Evolutionary conservation across 371 early-diverging fungal species (phyloP).

Genomic region (Apophysomyces elegans): DNA sequence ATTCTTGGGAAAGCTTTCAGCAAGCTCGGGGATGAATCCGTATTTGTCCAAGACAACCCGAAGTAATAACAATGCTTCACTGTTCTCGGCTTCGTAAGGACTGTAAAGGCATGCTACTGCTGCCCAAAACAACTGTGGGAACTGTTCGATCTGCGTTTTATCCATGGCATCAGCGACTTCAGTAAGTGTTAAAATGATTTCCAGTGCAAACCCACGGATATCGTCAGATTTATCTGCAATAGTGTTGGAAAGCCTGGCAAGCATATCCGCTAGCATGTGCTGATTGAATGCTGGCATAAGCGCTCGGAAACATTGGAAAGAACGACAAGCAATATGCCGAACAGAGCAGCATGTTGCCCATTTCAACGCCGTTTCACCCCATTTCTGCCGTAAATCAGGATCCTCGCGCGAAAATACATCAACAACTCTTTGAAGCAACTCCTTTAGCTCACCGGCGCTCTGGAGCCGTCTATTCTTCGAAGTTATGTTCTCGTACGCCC

Average conservation of each 20-base stretch:
- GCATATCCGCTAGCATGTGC: conserved; percentile 82
- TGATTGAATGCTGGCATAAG: conserved; percentile 79
- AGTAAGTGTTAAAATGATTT: conserved; percentile 78
- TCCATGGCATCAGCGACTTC: conserved; percentile 68
- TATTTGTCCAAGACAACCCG: conserved; percentile 62
- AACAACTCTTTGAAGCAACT: conserved; percentile 41
- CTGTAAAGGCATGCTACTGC: conserved; percentile 77
- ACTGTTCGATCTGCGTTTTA: conserved; percentile 58
- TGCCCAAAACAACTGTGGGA: conserved; percentile 87
- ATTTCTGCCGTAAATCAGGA: conserved; percentile 75
- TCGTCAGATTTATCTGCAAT: conserved; percentile 83
- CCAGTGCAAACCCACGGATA: conserved; percentile 86
- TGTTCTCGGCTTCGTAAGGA: conserved; percentile 79
- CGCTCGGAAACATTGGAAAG: conserved; percentile 85
- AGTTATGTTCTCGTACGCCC: conserved; percentile 83
- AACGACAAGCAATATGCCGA: conserved; percentile 87
- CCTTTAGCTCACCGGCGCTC: conserved; percentile 51
- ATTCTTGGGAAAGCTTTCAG: conserved; percentile 66
- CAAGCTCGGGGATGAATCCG: conserved; percentile 30
- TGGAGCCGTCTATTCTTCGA: conserved; percentile 55
- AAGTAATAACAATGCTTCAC: conserved; percentile 70
- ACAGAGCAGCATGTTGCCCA: conserved; percentile 94
- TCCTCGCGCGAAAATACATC: conserved; percentile 66
- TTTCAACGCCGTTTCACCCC: conserved; percentile 87
- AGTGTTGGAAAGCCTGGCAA: conserved; percentile 84